Conservation (phyloP, 169 alveolate species). For the Plasmodium knowlesi region DNA sequence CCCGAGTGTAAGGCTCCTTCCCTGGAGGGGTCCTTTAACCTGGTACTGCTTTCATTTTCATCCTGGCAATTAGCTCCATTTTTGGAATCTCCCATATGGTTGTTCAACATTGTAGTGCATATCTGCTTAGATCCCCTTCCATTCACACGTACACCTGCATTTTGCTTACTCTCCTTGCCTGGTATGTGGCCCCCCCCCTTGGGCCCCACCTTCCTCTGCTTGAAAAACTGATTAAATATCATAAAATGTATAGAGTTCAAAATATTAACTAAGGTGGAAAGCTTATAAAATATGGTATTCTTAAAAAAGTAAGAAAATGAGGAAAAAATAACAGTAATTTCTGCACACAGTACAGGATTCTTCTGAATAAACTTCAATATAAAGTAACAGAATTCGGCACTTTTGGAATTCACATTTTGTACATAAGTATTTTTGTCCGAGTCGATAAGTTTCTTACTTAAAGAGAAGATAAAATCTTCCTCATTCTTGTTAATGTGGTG, state of each 20-base stretch:
- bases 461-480: slow-evolving; percentile 31
- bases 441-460: slow-evolving; percentile 3
- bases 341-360: slow-evolving; percentile 73
- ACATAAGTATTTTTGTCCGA: slow-evolving; percentile 12
- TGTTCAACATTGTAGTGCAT: not conserved
- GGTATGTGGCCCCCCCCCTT: not conserved
- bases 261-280: slow-evolving; percentile 42
- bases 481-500: slow-evolving; percentile 59
- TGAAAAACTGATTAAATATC: slow-evolving; percentile 74
- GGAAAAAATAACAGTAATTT: slow-evolving; percentile 62
- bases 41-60: not conserved
- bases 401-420: slow-evolving; percentile 57
- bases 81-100: not conserved
- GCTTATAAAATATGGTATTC: slow-evolving; percentile 53
- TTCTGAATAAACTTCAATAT: slow-evolving; percentile 64
- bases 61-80: not conserved
- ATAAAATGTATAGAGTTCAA: slow-evolving; percentile 62
- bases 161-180: not conserved
- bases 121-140: not conserved
- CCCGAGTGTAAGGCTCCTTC: not conserved
- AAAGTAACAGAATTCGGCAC: slow-evolving; percentile 68
- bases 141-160: not conserved
- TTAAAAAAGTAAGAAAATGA: slow-evolving; percentile 59
- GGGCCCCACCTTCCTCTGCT: slow-evolving; percentile 7
- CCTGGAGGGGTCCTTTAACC: not conserved